Evolutionary conservation across 2,329 filamentous ascomycete species (phyloP).

Genomic region (Sclerotinia minor): DNA sequence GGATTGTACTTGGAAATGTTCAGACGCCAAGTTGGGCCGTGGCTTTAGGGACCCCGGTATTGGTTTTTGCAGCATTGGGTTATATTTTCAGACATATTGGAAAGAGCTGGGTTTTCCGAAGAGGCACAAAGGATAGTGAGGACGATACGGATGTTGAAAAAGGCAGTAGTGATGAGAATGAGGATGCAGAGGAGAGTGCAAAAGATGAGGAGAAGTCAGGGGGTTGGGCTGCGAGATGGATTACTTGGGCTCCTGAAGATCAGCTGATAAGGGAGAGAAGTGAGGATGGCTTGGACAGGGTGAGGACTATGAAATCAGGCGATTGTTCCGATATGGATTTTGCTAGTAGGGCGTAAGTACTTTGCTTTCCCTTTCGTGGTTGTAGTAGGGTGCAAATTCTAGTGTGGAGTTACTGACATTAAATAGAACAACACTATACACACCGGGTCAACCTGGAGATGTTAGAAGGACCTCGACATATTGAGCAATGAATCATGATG

Average conservation of each 20-base stretch:
- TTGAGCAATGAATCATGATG: not conserved
- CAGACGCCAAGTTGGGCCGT: conserved; percentile 61
- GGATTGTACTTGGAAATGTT: conserved; percentile 51
- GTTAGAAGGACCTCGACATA: not conserved
- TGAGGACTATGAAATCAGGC: not conserved
- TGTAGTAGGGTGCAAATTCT: not conserved
- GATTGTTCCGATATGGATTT: conserved; percentile 15
- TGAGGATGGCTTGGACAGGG: not conserved
- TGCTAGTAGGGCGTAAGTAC: conserved; percentile 1
- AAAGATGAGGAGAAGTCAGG: not conserved
- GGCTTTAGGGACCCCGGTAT: conserved; percentile 59
- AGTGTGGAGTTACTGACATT: not conserved
- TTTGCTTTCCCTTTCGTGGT: too few relatives aligned
- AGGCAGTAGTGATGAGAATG: not conserved
- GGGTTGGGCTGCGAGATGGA: conserved; percentile 17
- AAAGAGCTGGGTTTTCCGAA: conserved; percentile 14
- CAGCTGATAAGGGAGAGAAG: not conserved
- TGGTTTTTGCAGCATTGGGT: conserved; percentile 52
- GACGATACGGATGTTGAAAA: conserved; percentile 9
- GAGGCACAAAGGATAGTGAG: not conserved
- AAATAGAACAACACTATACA: conserved; percentile 7
- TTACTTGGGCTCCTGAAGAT: conserved; percentile 8
- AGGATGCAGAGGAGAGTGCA: not conserved
- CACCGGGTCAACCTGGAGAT: conserved; percentile 10
- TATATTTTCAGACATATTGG: conserved; percentile 41